Percentiles rank a stretch among this genome's conserved stretches.
Conservation (phyloP, 768 basidiomycete species). For the Rossbeevera mucosa region DNA sequence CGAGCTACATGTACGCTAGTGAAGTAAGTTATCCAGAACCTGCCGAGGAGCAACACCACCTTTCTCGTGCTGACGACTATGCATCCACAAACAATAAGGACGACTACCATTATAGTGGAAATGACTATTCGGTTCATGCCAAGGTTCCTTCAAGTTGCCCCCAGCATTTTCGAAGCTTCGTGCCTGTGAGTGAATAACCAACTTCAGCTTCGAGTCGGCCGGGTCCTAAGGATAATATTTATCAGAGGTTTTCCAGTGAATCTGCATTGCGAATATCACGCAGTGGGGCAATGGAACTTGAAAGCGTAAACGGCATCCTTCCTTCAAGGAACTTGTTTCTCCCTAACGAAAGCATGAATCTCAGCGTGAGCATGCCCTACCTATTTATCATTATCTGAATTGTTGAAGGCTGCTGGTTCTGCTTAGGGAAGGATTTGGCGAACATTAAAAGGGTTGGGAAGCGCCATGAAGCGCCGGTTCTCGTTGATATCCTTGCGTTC, state of each 20-base stretch:
- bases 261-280: conserved; percentile 14
- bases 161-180: conserved; percentile 24
- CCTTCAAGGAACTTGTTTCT: background rate
- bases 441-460: conserved; percentile 10
- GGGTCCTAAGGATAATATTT: background rate
- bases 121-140: background rate
- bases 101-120: background rate
- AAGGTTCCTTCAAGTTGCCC: conserved; percentile 3
- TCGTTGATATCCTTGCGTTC: conserved; percentile 14
- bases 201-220: background rate
- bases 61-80: background rate
- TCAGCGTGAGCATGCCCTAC: conserved; percentile 13
- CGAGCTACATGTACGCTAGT: conserved; percentile 24
- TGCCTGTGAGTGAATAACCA: conserved; percentile 19
- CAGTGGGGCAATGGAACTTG: background rate
- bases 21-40: conserved; percentile 12
- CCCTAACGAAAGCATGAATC: conserved; percentile 3
- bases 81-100: conserved; percentile 9
- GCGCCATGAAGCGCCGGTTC: conserved; percentile 13
- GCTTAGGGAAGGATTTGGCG: conserved; percentile 19
- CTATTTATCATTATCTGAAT: background rate
- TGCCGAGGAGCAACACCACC: background rate
- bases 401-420: background rate
- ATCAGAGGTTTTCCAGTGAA: conserved; percentile 27
- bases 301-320: conserved; percentile 1